A percentile compares a stretch with the other conserved stretches of the same genome.
Evolutionary conservation across 441 rosid genomes (phyloP).

Genomic region (Hypseocharis bilobata): DNA sequence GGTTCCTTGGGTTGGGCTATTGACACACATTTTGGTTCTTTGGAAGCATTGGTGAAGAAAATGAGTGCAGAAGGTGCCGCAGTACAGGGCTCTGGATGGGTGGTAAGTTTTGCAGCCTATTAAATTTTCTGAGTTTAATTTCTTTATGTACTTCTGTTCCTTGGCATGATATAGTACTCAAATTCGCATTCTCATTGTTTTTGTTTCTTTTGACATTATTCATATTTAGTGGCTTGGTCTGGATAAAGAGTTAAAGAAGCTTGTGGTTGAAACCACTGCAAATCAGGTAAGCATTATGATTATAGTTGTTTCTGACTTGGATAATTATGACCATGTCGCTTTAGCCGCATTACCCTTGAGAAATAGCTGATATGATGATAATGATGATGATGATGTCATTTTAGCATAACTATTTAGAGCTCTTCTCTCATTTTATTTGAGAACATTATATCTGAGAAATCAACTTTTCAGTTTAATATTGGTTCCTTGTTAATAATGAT

Average conservation of each 20-base stretch:
- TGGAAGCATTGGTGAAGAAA: conserved; percentile 59
- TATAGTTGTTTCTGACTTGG: no score
- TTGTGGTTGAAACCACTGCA: conserved; percentile 76
- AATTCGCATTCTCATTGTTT: not conserved
- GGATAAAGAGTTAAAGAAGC: conserved; percentile 73
- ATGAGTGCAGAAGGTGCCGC: conserved; percentile 88
- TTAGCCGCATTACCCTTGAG: not conserved
- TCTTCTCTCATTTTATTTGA: not conserved
- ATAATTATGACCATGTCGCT: no score
- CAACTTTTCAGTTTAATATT: not conserved
- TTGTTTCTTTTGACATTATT: not conserved
- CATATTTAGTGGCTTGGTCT: conserved; percentile 69
- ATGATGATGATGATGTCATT: not conserved
- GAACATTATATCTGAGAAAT: not conserved
- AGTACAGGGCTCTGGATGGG: conserved; percentile 99
- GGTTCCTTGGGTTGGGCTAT: conserved; percentile 64
- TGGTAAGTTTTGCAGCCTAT: conserved; percentile 43
- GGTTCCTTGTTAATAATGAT: not conserved
- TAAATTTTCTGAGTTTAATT: not conserved
- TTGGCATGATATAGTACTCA: not conserved
- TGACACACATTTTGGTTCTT: conserved; percentile 67
- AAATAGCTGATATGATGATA: not conserved
- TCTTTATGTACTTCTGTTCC: conserved; percentile 1
- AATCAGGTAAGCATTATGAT: conserved; percentile 67
- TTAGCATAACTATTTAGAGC: not conserved